These are phyloP conservation scores for Debaryomyces maramus DNA, from an alignment of 805 yeast species.

Conservation along the genomic window DNA sequence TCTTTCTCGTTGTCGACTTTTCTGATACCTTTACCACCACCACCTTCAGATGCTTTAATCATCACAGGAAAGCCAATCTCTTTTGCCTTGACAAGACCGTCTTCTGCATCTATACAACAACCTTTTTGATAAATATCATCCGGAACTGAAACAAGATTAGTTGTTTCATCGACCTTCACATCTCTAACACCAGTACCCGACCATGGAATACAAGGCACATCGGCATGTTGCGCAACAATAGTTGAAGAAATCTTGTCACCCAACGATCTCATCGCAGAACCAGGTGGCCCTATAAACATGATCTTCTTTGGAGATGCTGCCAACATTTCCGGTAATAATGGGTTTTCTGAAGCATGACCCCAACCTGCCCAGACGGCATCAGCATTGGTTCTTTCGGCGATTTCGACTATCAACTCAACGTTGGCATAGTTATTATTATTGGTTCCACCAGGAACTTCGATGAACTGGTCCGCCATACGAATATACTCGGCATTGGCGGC, in stretches of 20 bases:
- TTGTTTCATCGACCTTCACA: conserved; percentile 64
- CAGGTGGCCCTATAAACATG: conserved; percentile 98
- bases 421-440: conserved; percentile 98
- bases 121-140: conserved; percentile 85
- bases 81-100: conserved; percentile 83
- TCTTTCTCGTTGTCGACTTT: conserved; percentile 85
- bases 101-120: conserved; percentile 82
- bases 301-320: conserved; percentile 91
- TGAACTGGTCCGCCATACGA: conserved; percentile 98
- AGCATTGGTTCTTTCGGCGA: conserved; percentile 94
- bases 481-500: conserved; percentile 96
- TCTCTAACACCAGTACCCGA: conserved; percentile 95
- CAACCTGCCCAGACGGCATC: conserved; percentile 99
- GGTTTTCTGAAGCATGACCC: conserved; percentile 99
- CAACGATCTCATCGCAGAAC: conserved; percentile 97
- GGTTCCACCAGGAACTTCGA: conserved; percentile 99
- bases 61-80: conserved; percentile 95
- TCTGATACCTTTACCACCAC: conserved; percentile 99
- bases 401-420: conserved; percentile 93
- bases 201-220: conserved; percentile 99
- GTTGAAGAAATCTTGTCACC: conserved; percentile 99
- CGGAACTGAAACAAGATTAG: conserved; percentile 85
- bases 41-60: conserved; percentile 99
- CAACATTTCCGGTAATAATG: conserved; percentile 85
- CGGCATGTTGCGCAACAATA: conserved; percentile 97